Conservation (phyloP, 345 rosid species). For the Kernera saxatilis region DNA sequence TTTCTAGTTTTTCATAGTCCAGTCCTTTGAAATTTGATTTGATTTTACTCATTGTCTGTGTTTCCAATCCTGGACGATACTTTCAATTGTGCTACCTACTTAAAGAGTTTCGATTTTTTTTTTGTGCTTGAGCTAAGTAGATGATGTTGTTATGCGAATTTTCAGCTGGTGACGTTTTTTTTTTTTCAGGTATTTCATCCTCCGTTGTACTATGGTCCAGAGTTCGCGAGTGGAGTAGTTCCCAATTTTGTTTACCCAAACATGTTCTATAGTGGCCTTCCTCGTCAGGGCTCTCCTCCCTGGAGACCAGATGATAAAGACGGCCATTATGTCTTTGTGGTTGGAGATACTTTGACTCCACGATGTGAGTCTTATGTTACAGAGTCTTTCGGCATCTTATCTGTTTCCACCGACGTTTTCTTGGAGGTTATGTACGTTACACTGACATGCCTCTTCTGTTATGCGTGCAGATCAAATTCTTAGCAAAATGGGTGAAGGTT, state of each 20-base stretch:
- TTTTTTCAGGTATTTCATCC: slow-evolving; percentile 48
- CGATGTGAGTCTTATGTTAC: slow-evolving; percentile 44
- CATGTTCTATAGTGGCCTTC: slow-evolving; percentile 42
- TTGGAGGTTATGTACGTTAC: not conserved
- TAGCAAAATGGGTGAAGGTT: slow-evolving; percentile 90
- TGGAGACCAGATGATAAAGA: slow-evolving; percentile 87
- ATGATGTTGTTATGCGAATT: not conserved
- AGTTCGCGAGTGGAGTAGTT: slow-evolving; percentile 42
- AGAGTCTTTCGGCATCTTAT: slow-evolving; percentile 1
- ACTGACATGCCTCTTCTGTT: slow-evolving; percentile 19
- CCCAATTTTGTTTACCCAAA: slow-evolving; percentile 44
- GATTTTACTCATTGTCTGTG: not conserved
- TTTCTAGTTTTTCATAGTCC: not conserved
- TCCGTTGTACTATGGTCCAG: slow-evolving; percentile 50
- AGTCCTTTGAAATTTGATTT: not conserved
- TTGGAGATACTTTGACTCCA: slow-evolving; percentile 61
- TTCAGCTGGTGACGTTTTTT: not conserved
- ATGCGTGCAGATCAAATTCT: slow-evolving; percentile 61
- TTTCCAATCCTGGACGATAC: not conserved
- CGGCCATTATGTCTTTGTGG: slow-evolving; percentile 63
- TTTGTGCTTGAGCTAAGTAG: not conserved
- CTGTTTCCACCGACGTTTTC: slow-evolving; percentile 14
- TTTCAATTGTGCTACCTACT: not conserved
- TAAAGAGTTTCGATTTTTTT: not conserved
- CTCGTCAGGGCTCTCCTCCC: slow-evolving; percentile 57